Percentiles rank a stretch among this genome's conserved stretches.
Conservation (phyloP, 257 asterid species). For the Rehmannia glutinosa region DNA sequence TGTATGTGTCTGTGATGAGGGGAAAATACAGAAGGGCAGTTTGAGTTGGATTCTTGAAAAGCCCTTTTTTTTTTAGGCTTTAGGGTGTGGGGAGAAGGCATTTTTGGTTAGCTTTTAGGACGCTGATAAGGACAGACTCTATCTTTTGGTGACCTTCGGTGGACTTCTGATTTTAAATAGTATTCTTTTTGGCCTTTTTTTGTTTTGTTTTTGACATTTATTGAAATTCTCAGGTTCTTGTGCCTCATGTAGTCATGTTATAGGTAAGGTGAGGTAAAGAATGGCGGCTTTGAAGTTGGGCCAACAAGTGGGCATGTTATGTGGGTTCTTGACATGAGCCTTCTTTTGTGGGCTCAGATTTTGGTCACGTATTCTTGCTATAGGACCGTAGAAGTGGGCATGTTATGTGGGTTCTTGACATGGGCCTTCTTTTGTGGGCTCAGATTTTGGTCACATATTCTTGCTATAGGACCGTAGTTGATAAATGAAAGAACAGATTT, state of each 20-base stretch:
- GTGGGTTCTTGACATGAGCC: neutral
- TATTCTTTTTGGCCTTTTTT: neutral
- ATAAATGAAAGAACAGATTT: too few relatives aligned
- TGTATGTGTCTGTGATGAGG: slow-evolving; percentile 13
- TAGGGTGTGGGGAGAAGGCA: slow-evolving; percentile 40
- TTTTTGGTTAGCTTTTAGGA: neutral
- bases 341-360: neutral
- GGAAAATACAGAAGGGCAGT: slow-evolving; percentile 11
- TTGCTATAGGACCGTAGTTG: too few relatives aligned
- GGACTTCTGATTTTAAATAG: neutral
- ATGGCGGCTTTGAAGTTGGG: too few relatives aligned
- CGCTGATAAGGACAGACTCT: neutral
- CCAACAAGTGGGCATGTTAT: too few relatives aligned
- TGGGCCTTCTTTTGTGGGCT: neutral
- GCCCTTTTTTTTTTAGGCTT: slow-evolving; percentile 10
- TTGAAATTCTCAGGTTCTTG: too few relatives aligned
- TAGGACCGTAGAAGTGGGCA: too few relatives aligned
- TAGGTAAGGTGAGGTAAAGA: too few relatives aligned
- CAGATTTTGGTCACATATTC: neutral
- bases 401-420: neutral
- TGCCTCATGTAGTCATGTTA: too few relatives aligned
- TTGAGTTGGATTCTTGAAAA: neutral
- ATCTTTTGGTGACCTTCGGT: neutral
- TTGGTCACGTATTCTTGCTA: neutral
- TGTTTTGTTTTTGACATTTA: too few relatives aligned